Conservation (phyloP, 129 eudicot species). For the Solidago caesia region DNA sequence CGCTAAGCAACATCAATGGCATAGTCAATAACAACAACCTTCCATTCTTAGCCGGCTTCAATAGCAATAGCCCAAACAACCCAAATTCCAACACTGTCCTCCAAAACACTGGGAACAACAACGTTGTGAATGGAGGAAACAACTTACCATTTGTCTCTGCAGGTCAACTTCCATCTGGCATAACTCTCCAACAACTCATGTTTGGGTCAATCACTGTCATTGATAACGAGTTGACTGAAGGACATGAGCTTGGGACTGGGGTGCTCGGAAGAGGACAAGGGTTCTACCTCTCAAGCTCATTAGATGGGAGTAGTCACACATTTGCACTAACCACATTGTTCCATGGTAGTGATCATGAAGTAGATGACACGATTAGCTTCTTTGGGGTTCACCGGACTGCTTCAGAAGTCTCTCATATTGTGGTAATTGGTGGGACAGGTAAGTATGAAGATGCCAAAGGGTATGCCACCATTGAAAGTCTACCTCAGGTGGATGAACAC, state of each 20-base stretch:
- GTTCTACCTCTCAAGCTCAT: conserved; percentile 75
- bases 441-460: conserved; percentile 88
- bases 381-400: conserved; percentile 86
- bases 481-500: conserved; percentile 79
- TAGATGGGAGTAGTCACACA: conserved; percentile 87
- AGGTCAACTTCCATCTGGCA: conserved; percentile 85
- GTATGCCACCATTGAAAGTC: conserved; percentile 80
- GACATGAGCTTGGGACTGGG: conserved; percentile 81
- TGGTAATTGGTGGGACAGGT: conserved; percentile 82
- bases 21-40: conserved; percentile 66
- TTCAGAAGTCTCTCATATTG: conserved; percentile 66
- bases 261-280: conserved; percentile 85
- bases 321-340: conserved; percentile 62
- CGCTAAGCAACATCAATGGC: conserved; percentile 59
- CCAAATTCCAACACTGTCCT: conserved; percentile 46
- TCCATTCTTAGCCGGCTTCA: conserved; percentile 74
- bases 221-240: conserved; percentile 83
- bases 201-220: conserved; percentile 88
- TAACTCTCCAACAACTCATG: conserved; percentile 80
- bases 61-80: conserved; percentile 41
- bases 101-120: conserved; percentile 70
- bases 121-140: conserved; percentile 42
- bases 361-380: conserved; percentile 70
- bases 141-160: conserved; percentile 77
- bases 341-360: conserved; percentile 57